A percentile compares a stretch with the other conserved stretches of the same genome.
Conservation (phyloP, 1,284 basidiomycete genomes). For the Tranzscheliella williamsii region DNA sequence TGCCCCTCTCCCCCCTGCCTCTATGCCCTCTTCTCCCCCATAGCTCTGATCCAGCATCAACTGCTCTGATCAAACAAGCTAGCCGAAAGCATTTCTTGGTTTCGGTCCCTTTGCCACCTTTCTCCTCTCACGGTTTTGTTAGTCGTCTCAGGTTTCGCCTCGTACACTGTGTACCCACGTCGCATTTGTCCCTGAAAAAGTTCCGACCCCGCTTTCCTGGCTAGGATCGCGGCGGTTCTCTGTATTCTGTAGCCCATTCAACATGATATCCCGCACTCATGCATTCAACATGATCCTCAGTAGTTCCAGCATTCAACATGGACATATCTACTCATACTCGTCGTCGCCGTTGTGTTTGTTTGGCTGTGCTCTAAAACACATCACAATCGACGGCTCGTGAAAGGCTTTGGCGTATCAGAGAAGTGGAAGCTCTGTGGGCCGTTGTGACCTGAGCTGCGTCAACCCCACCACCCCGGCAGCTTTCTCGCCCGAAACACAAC, state of each 20-base stretch:
- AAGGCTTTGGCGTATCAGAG: too few relatives aligned
- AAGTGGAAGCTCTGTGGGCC: too few relatives aligned
- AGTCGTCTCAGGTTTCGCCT: constrained; percentile 6
- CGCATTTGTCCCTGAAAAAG: too few relatives aligned
- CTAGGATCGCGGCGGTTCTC: too few relatives aligned
- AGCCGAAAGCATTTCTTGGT: background rate
- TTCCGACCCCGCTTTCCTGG: too few relatives aligned
- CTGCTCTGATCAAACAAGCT: background rate
- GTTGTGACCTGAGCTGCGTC: too few relatives aligned
- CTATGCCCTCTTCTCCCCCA: constrained; percentile 1
- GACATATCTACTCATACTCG: too few relatives aligned
- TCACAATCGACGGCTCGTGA: too few relatives aligned
- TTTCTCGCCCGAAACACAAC: too few relatives aligned
- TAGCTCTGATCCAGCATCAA: background rate
- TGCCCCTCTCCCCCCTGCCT: constrained; percentile 10
- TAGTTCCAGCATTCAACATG: background rate
- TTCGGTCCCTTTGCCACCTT: background rate
- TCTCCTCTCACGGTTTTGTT: constrained; percentile 15
- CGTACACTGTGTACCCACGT: constrained; percentile 5
- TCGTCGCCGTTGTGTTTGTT: too few relatives aligned
- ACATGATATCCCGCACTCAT: constrained; percentile 45
- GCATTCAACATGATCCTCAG: constrained; percentile 39
- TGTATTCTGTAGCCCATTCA: constrained; percentile 42
- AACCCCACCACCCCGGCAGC: too few relatives aligned
- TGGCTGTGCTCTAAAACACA: too few relatives aligned